phyloP scores from a whole-genome alignment of 2,329 filamentous ascomycete species.

The Ceratocystis lukuohia region DNA sequence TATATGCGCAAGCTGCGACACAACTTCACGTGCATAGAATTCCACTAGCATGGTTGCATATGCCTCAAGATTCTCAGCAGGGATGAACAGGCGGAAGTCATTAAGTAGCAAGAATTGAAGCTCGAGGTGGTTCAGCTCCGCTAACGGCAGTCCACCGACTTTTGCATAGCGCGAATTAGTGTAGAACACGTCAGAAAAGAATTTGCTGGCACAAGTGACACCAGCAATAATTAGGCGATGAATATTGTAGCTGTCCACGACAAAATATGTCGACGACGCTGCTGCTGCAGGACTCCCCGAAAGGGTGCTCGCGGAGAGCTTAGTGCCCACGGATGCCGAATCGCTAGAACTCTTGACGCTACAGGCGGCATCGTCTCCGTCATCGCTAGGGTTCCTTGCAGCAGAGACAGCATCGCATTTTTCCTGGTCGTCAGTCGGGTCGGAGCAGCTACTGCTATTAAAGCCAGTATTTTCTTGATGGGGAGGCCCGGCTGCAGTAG shows the following conservation, averaged over 20 bases:
- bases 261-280: constrained; percentile 48
- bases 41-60: constrained; percentile 98
- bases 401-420: background rate
- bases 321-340: constrained; percentile 25
- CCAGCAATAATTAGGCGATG: constrained; percentile 92
- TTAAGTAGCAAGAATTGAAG: constrained; percentile 91
- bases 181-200: constrained; percentile 98
- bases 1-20: constrained; percentile 27
- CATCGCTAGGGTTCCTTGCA: background rate
- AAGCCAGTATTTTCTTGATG: background rate
- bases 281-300: background rate
- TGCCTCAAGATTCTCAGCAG: constrained; percentile 88
- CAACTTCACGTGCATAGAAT: constrained; percentile 86
- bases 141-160: constrained; percentile 84
- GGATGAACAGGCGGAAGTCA: constrained; percentile 85
- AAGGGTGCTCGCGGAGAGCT: constrained; percentile 12
- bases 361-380: constrained; percentile 13
- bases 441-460: background rate
- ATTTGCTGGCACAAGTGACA: constrained; percentile 97
- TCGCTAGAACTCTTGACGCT: constrained; percentile 27
- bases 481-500: background rate
- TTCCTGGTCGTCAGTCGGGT: background rate
- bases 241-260: constrained; percentile 98
- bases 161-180: constrained; percentile 98
- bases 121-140: constrained; percentile 90